Evolutionary conservation across 805 yeast genomes (phyloP).

Genomic region (Cyberlindnera japonica): DNA sequence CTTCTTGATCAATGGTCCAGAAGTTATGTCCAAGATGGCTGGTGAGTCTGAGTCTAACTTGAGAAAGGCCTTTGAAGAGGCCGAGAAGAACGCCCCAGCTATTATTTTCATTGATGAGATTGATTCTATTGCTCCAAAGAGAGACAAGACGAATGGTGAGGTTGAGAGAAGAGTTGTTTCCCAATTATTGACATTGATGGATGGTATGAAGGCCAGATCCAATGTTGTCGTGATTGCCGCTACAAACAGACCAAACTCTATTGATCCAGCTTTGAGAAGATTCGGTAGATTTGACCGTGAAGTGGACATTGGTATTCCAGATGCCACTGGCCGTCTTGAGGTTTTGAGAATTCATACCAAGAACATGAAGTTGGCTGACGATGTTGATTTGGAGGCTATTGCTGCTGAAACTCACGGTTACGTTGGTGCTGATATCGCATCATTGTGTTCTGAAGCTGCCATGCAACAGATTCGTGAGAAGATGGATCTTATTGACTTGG

Average conservation of each 20-base stretch:
- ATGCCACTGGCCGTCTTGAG: conserved; percentile 97
- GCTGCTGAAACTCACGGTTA: conserved; percentile 99
- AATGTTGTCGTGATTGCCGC: conserved; percentile 99
- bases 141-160: conserved; percentile 99
- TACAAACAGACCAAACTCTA: conserved; percentile 72
- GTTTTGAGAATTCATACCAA: conserved; percentile 96
- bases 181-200: conserved; percentile 96
- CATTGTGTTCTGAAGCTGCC: conserved; percentile 99
- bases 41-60: conserved; percentile 98
- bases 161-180: conserved; percentile 99
- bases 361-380: conserved; percentile 95
- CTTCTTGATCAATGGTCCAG: conserved; percentile 97
- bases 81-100: conserved; percentile 97
- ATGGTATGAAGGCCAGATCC: conserved; percentile 99
- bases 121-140: conserved; percentile 98
- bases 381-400: conserved; percentile 91
- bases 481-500: conserved; percentile 96
- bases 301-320: conserved; percentile 92
- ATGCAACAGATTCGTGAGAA: conserved; percentile 99
- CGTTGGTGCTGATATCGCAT: conserved; percentile 98
- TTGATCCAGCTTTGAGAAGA: conserved; percentile 78
- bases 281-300: conserved; percentile 91
- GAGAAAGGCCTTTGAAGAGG: conserved; percentile 98
- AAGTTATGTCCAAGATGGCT: conserved; percentile 99
- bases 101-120: conserved; percentile 98